phyloP scores from a whole-genome alignment of 2,329 filamentous ascomycete species.

The Colletotrichum falcatum region DNA sequence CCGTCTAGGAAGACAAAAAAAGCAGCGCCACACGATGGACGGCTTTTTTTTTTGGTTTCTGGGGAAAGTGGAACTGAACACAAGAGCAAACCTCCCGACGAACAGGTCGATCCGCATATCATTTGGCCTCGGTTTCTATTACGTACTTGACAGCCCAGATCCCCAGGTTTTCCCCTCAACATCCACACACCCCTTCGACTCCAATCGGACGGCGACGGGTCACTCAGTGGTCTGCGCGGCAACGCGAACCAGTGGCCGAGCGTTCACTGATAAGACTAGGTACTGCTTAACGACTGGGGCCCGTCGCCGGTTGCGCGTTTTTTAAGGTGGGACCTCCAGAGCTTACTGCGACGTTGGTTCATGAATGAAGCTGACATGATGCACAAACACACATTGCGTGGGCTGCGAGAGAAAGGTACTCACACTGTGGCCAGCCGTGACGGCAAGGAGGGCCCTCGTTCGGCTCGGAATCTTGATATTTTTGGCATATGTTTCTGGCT shows the following conservation, averaged over 20 bases:
- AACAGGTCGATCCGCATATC: background rate
- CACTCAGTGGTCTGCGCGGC: constrained; percentile 13
- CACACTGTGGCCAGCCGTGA: background rate
- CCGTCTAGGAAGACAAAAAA: background rate
- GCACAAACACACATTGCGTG: background rate
- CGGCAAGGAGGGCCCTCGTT: background rate
- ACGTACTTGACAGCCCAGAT: constrained; percentile 29
- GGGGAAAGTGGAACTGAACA: constrained; percentile 30
- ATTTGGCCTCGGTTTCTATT: constrained; percentile 25
- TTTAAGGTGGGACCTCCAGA: constrained; percentile 23
- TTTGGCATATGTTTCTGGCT: background rate
- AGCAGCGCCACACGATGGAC: constrained; percentile 1
- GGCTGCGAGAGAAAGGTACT: background rate
- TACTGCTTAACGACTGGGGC: background rate
- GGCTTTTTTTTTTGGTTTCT: background rate
- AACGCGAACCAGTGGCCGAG: constrained; percentile 1
- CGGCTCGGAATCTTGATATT: background rate
- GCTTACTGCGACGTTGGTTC: constrained; percentile 23
- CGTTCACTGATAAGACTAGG: constrained; percentile 1
- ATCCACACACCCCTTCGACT: constrained; percentile 34
- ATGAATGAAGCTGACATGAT: background rate
- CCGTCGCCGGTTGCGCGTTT: background rate
- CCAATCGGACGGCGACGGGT: constrained; percentile 33
- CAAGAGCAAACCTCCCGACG: background rate
- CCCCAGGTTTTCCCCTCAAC: constrained; percentile 34